phyloP scores from a whole-genome alignment of 108 stramenopile species.

The Schizochytrium sp. region DNA sequence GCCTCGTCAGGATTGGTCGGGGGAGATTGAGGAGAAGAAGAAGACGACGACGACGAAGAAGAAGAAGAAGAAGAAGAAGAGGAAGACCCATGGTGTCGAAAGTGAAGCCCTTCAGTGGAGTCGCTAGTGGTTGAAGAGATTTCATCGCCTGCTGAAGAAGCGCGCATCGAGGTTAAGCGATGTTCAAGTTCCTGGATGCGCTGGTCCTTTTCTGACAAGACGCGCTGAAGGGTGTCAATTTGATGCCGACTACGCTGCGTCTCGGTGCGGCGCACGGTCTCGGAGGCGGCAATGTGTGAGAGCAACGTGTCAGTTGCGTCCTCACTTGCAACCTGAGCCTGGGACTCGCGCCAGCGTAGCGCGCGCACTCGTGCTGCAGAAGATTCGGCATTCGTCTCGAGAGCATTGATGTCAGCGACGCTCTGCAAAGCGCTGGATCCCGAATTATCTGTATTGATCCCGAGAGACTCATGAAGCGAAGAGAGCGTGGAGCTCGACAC shows the following conservation, averaged over 20 bases:
- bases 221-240: background rate
- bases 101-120: too few relatives aligned
- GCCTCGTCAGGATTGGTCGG: background rate
- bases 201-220: background rate
- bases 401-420: background rate
- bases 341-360: background rate
- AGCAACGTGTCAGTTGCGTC: background rate
- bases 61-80: too few relatives aligned
- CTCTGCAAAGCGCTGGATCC: background rate
- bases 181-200: background rate
- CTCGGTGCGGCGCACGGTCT: background rate
- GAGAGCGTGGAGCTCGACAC: background rate
- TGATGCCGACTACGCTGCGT: background rate
- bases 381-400: background rate
- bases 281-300: background rate
- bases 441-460: background rate
- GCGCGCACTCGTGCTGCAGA: background rate
- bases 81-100: too few relatives aligned
- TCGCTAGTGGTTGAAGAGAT: background rate
- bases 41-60: too few relatives aligned
- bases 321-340: background rate
- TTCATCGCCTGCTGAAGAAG: background rate
- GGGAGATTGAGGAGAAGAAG: too few relatives aligned
- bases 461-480: background rate
- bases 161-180: background rate